Evolutionary conservation across 2,329 filamentous ascomycete genomes (phyloP).

Genomic region (Fusarium domesticum): DNA sequence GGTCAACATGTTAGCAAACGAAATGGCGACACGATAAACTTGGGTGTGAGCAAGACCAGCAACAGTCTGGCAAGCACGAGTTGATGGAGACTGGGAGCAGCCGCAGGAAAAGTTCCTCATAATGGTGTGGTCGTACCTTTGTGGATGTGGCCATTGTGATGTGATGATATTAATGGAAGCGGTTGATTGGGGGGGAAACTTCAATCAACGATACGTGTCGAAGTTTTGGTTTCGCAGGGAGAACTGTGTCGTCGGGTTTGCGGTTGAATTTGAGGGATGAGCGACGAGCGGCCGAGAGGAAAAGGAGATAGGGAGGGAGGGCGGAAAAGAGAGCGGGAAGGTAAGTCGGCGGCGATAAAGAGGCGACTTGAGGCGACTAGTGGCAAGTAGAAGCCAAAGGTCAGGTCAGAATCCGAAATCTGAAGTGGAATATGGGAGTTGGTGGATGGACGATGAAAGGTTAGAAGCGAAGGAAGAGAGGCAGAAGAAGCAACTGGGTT

Average conservation of each 20-base stretch:
- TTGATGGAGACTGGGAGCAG: not conserved
- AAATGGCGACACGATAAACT: not conserved
- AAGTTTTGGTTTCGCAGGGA: not conserved
- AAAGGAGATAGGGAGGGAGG: not conserved
- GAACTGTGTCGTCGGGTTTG: not conserved
- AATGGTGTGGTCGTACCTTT: slow-evolving; percentile 30
- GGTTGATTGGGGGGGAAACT: not conserved
- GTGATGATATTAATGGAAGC: slow-evolving; percentile 1
- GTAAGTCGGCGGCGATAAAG: not conserved
- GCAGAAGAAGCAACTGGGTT: not conserved
- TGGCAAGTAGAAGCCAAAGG: not conserved
- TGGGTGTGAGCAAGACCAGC: not conserved
- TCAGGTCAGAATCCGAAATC: not conserved
- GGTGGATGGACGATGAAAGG: not conserved
- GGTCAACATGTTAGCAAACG: slow-evolving; percentile 15
- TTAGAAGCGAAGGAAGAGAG: not conserved
- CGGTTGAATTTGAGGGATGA: not conserved
- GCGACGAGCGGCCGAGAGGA: not conserved
- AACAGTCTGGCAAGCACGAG: not conserved
- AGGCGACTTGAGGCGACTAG: not conserved
- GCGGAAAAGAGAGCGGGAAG: not conserved
- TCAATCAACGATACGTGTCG: not conserved
- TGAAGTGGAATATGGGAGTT: not conserved
- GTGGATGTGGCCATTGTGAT: slow-evolving; percentile 37
- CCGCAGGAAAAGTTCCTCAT: not conserved